These are phyloP conservation scores for Athelia psychrophila DNA, from an alignment of 1,284 basidiomycete species.

Conservation along the genomic window DNA sequence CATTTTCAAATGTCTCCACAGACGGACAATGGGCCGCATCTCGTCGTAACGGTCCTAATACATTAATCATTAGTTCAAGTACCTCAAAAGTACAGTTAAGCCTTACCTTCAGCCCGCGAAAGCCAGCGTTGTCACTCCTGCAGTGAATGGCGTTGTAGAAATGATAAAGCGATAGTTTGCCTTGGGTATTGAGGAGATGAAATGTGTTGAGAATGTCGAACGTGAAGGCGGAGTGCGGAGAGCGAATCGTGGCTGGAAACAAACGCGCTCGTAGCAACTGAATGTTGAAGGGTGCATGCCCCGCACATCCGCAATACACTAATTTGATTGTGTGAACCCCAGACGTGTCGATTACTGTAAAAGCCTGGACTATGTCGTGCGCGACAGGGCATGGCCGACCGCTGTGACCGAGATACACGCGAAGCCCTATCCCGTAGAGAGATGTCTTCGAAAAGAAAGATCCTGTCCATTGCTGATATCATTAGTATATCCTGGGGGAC, in stretches of 20 bases:
- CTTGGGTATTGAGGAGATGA: constrained; percentile 6
- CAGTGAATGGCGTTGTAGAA: constrained; percentile 12
- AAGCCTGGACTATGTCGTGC: not conserved
- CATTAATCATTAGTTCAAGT: no score
- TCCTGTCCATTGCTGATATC: not conserved
- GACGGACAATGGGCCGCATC: constrained; percentile 22
- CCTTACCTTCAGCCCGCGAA: not conserved
- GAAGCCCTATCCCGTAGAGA: not conserved
- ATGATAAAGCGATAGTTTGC: constrained; percentile 12
- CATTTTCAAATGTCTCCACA: constrained; percentile 27
- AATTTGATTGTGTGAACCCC: constrained; percentile 10
- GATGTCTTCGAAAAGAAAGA: not conserved
- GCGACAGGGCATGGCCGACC: not conserved
- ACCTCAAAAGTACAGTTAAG: no score
- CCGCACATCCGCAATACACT: constrained; percentile 11
- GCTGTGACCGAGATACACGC: not conserved
- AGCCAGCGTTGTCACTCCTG: constrained; percentile 14
- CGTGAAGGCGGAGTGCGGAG: constrained; percentile 8
- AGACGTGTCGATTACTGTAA: constrained; percentile 9
- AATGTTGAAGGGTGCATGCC: not conserved
- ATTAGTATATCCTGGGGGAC: not conserved
- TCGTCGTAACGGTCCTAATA: constrained; percentile 22
- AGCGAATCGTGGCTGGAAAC: constrained; percentile 8
- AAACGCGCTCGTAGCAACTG: constrained; percentile 10
- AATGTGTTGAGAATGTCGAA: constrained; percentile 5